Evolutionary conservation across 345 rosid species (phyloP).

Genomic region (Citrus medica): DNA sequence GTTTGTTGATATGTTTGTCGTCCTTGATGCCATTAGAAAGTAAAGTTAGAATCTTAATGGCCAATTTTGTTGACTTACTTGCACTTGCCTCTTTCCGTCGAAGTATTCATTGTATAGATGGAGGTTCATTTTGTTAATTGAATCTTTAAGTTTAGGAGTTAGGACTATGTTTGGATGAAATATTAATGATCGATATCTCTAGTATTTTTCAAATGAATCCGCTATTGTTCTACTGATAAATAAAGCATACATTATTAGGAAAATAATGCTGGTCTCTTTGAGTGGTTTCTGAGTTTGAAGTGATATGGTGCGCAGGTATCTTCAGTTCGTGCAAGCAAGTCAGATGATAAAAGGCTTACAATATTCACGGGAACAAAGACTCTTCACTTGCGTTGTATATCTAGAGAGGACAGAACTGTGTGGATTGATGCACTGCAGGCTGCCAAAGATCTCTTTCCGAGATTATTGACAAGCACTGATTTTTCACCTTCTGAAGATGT

Average conservation of each 20-base stretch:
- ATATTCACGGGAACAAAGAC: conserved; percentile 97
- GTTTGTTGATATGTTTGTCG: background rate
- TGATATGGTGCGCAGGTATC: conserved; percentile 65
- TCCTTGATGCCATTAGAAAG: background rate
- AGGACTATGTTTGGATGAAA: background rate
- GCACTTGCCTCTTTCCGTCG: background rate
- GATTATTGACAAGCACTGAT: conserved; percentile 55
- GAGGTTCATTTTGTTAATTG: background rate
- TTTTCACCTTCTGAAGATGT: conserved; percentile 68
- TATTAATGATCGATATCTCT: background rate
- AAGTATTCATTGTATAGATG: background rate
- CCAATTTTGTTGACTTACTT: background rate
- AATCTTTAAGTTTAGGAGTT: background rate
- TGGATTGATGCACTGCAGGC: conserved; percentile 88
- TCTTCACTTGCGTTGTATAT: conserved; percentile 78
- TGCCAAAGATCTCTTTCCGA: conserved; percentile 86
- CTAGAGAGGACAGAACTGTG: conserved; percentile 72
- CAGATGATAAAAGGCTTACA: conserved; percentile 93
- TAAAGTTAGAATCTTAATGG: background rate
- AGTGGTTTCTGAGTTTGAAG: conserved; percentile 13
- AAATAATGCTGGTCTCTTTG: background rate
- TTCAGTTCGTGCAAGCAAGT: conserved; percentile 88
- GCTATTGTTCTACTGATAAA: background rate
- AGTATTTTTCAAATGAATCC: background rate
- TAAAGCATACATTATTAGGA: background rate